Base-by-base conservation (phyloP, 2,329 filamentous ascomycete species). In the Ascosphaera apis region DNA sequence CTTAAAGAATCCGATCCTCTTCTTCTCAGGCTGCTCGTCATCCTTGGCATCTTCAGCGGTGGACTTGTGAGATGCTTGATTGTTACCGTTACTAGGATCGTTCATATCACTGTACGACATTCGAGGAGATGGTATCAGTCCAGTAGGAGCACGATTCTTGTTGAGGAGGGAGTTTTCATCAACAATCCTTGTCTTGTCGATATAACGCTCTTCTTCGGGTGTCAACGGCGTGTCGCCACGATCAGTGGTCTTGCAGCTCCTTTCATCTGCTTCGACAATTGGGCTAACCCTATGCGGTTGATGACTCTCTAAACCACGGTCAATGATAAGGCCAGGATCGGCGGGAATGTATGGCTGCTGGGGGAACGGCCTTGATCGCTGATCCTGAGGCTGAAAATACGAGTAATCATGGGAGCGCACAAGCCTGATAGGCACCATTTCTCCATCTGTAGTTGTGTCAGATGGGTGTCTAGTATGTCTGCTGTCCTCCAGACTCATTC, bases 71-170 rank as follows among this genome's bases (percentile, higher is more conserved):
- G 39, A 73, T 72, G 49, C 69, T 77, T 1, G 81, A 86, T 53
- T 91, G 91, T 59, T 91, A 79, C 59, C 31, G 6, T 91, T 93
- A 53, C 78, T 80, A 42, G 70, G 68, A 55, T 79, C 82, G 4
- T 81, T 84, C 53, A 66, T 42, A 54, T 69, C 53, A 31, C 55
- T 56, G 7, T 50, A 49, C 18, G 51, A 53, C 37, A 57, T 47
- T 15, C 58, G 58, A 31, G 59, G 60, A 3, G 57, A 63, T n/a
- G 50, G 49, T 15, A 62, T 43, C 4, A 60, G 59, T 33, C 52
- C 51, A 23, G 60, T 60, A 16, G 53, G 56, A 33, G 53, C 55
- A 38, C 59, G 48, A 35, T 52, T 51, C 40, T 57, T 51, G 25
- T 47, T 52, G 36, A 41, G 41, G 31, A 48, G 61, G 41, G 74